Evolutionary conservation across 345 rosid genomes (phyloP).

Genomic region (Syzygium grande): DNA sequence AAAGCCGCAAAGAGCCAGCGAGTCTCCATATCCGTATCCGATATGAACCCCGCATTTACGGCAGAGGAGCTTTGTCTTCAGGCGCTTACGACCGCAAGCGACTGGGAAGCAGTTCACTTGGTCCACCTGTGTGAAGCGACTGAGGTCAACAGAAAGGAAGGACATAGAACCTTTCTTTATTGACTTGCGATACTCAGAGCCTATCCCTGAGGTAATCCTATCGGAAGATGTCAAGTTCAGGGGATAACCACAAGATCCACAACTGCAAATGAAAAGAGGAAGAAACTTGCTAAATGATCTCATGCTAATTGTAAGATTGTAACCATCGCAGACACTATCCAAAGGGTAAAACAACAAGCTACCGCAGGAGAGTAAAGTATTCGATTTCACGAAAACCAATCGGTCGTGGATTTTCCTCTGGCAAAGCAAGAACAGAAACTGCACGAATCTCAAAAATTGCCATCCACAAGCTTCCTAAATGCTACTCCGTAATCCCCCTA

Average conservation of each 20-base stretch:
- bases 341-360: not conserved
- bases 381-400: not conserved
- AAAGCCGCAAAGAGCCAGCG: conserved; percentile 47
- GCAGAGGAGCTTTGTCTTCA: conserved; percentile 52
- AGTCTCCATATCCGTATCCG: conserved; percentile 49
- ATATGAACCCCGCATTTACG: conserved; percentile 58
- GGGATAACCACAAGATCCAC: conserved; percentile 59
- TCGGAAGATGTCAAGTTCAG: conserved; percentile 45
- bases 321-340: not conserved
- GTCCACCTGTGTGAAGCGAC: conserved; percentile 55
- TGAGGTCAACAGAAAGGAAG: conserved; percentile 44
- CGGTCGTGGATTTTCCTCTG: not conserved
- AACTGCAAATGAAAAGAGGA: conserved; percentile 25
- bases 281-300: not conserved
- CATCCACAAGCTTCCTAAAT: not conserved
- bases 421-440: not conserved
- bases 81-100: conserved; percentile 26
- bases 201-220: conserved; percentile 31
- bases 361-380: not conserved
- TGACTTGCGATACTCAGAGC: conserved; percentile 33
- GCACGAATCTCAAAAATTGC: not conserved
- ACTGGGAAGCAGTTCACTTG: conserved; percentile 48
- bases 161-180: conserved; percentile 34
- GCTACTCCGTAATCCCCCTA: not conserved
- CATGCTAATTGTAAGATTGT: not conserved